Conservation (phyloP, 2,329 filamentous ascomycete genomes). For the Pseudogymnoascus sp. region DNA sequence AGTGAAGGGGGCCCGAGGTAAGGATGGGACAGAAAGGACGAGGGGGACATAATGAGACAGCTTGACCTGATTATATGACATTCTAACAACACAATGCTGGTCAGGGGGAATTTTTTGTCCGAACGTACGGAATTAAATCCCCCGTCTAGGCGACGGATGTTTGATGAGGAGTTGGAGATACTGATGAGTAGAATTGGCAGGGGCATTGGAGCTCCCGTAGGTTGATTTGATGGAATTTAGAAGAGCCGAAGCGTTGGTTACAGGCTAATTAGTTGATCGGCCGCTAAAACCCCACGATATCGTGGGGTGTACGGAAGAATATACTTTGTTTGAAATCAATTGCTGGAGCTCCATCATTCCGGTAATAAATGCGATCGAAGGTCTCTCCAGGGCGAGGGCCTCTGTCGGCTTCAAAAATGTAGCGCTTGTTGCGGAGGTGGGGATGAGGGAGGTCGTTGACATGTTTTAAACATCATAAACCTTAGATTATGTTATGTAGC, state of each 20-base stretch:
- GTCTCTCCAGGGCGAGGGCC: background rate
- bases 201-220: background rate
- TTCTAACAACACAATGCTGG: background rate
- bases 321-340: background rate
- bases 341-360: background rate
- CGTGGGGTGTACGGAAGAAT: background rate
- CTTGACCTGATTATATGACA: background rate
- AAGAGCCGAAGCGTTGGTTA: background rate
- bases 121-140: background rate
- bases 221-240: constrained; percentile 1
- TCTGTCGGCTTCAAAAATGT: background rate
- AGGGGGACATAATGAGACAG: background rate
- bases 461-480: background rate
- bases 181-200: background rate
- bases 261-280: background rate
- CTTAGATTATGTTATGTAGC: background rate
- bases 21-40: background rate
- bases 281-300: background rate
- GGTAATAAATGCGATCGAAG: background rate
- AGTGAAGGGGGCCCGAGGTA: background rate
- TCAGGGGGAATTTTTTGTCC: background rate
- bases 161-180: background rate
- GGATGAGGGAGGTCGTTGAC: background rate
- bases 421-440: too few relatives aligned
- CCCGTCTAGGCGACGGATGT: background rate